These are phyloP conservation scores for Peronospora destructor DNA, from an alignment of 352 stramenopile genomes.

Conservation along the genomic window DNA sequence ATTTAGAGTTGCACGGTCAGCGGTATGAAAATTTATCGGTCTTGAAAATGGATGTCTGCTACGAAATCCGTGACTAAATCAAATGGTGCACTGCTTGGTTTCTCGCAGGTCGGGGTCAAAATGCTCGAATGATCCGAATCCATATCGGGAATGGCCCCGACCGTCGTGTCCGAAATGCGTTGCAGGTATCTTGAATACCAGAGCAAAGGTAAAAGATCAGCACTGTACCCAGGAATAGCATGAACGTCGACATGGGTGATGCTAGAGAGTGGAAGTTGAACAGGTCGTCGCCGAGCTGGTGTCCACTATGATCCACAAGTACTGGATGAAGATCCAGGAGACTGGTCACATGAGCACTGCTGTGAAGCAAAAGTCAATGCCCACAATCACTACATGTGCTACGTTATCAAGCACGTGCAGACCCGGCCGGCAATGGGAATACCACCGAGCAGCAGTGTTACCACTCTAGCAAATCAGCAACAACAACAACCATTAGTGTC, in stretches of 20 bases:
- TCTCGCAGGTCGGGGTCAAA: constrained; percentile 22
- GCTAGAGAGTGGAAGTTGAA: constrained; percentile 54
- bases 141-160: constrained; percentile 12
- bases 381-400: constrained; percentile 41
- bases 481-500: neutral
- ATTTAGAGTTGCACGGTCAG: constrained; percentile 16
- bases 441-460: constrained; percentile 37
- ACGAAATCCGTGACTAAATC: constrained; percentile 38
- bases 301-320: constrained; percentile 49
- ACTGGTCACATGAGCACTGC: constrained; percentile 52
- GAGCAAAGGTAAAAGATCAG: constrained; percentile 41
- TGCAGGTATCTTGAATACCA: constrained; percentile 35
- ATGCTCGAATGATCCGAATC: constrained; percentile 27
- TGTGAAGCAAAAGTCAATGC: constrained; percentile 54
- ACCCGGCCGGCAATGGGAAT: constrained; percentile 22
- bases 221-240: constrained; percentile 32
- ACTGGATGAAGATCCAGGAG: constrained; percentile 49
- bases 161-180: constrained; percentile 22
- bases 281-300: constrained; percentile 46
- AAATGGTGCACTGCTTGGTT: constrained; percentile 31
- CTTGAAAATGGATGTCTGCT: too few relatives aligned
- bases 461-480: constrained; percentile 20
- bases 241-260: constrained; percentile 29
- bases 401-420: constrained; percentile 33
- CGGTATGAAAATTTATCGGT: too few relatives aligned